These are phyloP conservation scores for Penicillium canescens DNA, from an alignment of 495 filamentous ascomycete species.

Conservation along the genomic window DNA sequence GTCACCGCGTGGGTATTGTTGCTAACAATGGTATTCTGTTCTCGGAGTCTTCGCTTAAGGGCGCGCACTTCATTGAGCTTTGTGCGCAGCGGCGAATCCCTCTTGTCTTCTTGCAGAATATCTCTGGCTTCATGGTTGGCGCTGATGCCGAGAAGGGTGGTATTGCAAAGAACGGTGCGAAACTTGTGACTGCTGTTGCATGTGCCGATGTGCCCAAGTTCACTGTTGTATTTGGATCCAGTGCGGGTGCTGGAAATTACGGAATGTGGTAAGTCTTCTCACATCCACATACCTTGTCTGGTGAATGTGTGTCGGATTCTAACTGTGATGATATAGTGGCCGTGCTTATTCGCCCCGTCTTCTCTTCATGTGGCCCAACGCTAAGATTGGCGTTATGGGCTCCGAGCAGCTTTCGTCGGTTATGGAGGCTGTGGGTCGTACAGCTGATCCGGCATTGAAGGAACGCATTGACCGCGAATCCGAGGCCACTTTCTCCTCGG, in stretches of 20 bases:
- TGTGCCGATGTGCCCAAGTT: conserved; percentile 97
- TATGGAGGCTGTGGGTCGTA: conserved; percentile 91
- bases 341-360: conserved; percentile 88
- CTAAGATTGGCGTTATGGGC: conserved; percentile 94
- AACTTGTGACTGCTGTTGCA: conserved; percentile 93
- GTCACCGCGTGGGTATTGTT: conserved; percentile 87
- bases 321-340: conserved; percentile 53
- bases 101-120: conserved; percentile 93
- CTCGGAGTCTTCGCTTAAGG: conserved; percentile 86
- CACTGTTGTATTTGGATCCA: conserved; percentile 89
- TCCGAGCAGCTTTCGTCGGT: conserved; percentile 88
- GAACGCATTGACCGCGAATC: conserved; percentile 88
- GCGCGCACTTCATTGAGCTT: conserved; percentile 98
- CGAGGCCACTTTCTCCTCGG: conserved; percentile 82
- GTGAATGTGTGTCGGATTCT: background rate
- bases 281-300: background rate
- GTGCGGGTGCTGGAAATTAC: conserved; percentile 75
- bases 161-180: conserved; percentile 97
- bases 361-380: conserved; percentile 97
- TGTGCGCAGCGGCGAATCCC: conserved; percentile 88
- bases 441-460: conserved; percentile 77
- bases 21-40: conserved; percentile 99
- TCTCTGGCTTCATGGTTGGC: conserved; percentile 97
- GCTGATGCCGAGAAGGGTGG: conserved; percentile 88
- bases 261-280: conserved; percentile 66